Percentiles rank a stretch among this genome's conserved stretches.
These are phyloP conservation scores for Brasilioporus rufonigricans DNA, from an alignment of 768 basidiomycete species.

Conservation along the genomic window DNA sequence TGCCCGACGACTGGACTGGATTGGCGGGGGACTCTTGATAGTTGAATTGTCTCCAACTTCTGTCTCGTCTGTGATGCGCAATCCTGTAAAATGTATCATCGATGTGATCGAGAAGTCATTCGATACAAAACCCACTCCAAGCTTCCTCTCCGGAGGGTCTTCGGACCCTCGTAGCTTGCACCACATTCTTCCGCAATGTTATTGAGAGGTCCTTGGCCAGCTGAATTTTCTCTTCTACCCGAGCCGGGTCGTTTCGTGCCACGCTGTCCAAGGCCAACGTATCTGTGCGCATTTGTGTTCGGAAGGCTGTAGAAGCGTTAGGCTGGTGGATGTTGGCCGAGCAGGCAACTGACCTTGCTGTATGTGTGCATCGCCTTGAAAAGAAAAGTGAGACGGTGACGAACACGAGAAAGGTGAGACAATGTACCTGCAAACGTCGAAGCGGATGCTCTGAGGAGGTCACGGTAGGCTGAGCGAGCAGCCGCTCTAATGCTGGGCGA, in stretches of 20 bases:
- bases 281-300: conserved; percentile 62
- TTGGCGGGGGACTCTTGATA: conserved; percentile 57
- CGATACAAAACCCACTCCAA: conserved; percentile 49
- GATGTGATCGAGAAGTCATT: neutral
- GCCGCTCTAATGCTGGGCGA: conserved; percentile 56
- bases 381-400: neutral
- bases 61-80: conserved; percentile 75
- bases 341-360: conserved; percentile 39
- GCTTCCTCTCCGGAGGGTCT: conserved; percentile 39
- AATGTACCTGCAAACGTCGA: conserved; percentile 61
- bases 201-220: conserved; percentile 70
- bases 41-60: conserved; percentile 85
- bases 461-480: conserved; percentile 73
- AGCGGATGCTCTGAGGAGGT: conserved; percentile 63
- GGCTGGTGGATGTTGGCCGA: neutral
- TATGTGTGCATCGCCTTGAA: conserved; percentile 54
- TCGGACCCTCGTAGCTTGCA: conserved; percentile 64
- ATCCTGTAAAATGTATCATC: conserved; percentile 40
- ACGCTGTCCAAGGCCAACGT: conserved; percentile 38
- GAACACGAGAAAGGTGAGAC: neutral
- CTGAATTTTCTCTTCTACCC: conserved; percentile 53
- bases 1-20: conserved; percentile 47
- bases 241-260: conserved; percentile 42
- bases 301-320: conserved; percentile 55
- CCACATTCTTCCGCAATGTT: conserved; percentile 78